Evolutionary conservation across 1,284 basidiomycete genomes (phyloP), one percentile per base, ranked within the genome.

Genomic region (Ustilago tritici): DNA sequence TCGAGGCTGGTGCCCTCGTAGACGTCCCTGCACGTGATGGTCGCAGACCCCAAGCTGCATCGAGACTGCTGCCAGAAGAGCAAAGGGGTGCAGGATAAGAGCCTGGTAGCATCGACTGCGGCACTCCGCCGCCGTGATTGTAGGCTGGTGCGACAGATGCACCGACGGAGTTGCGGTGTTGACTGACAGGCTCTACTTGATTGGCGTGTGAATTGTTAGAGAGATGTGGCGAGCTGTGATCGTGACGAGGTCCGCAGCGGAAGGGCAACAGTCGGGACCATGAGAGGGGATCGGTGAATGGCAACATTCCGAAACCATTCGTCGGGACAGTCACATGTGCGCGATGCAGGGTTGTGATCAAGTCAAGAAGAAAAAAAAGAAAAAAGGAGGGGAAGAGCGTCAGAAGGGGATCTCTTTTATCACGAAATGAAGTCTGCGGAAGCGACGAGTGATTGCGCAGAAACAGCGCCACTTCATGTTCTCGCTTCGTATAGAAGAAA

Each of bases 1-100:
- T 23, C 1, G 59, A 71, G 11, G 38, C 34, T 11, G 50, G 41
- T 15, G 59, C 50, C 23, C 55, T 65, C 15, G 49, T 17, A 17
- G 50, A 19, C 9, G 14, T 9, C 8, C 62, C 53, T 7, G 61
- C 52, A 2, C 40, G 65, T 3, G 65, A 41, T 34, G 61, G 49
- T 15, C 49, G 54, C 34, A 28, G 40, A 8, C 61, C 61, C 70
- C 70, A 73, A 31, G 59, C 70, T 19, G 65, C 65, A 40, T 73
- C 70, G 23, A 73, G 65, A 41, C 70, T 73, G 59, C 61, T 73
- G 57, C 58, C 70, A 12, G 65, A 61, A 3, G 65, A 65, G 11
- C 40, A 10, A 12, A 50, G 28, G 2, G 61, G 28, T 41, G 63
- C 55, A n/a, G 57, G 58, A 15, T 36, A 32, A 14, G 50, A 43